phyloP scores from a whole-genome alignment of 257 asterid genomes.

The Fraxinus americana region DNA sequence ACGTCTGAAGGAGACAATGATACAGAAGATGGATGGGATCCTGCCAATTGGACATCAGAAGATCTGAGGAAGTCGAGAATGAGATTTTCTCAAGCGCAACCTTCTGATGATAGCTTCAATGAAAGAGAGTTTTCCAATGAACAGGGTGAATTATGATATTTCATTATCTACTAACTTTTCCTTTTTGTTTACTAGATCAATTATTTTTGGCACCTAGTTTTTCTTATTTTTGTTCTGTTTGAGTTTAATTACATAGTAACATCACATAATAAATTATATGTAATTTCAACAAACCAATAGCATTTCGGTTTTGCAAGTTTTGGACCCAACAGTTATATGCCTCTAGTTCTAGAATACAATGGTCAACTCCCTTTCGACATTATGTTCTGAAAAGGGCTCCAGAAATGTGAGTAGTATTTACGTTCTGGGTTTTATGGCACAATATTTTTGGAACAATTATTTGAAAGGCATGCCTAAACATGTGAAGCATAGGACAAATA shows the following conservation, averaged over 20 bases:
- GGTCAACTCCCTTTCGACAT: background rate
- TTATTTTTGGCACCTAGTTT: conserved; percentile 4
- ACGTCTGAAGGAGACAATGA: conserved; percentile 98
- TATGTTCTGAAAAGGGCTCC: background rate
- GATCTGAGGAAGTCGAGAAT: conserved; percentile 89
- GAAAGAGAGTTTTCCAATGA: conserved; percentile 60
- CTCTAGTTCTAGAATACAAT: background rate
- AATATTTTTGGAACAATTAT: background rate
- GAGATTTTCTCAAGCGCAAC: conserved; percentile 71
- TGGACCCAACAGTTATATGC: background rate
- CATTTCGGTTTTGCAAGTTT: background rate
- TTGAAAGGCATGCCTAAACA: conserved; percentile 1
- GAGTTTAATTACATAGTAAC: conserved; percentile 8
- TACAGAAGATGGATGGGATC: conserved; percentile 77
- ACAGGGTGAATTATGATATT: conserved; percentile 54
- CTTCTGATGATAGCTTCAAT: conserved; percentile 71
- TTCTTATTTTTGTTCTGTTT: background rate
- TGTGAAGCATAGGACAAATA: background rate
- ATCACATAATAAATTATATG: background rate
- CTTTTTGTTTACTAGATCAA: conserved; percentile 5
- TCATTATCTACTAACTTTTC: background rate
- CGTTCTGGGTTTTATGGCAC: background rate
- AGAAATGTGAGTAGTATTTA: background rate
- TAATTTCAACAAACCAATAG: background rate
- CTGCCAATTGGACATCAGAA: conserved; percentile 66